Percentiles rank a stretch among this genome's conserved stretches.
Evolutionary conservation across 257 asterid species (phyloP).

Genomic region (Solanum habrochaites): DNA sequence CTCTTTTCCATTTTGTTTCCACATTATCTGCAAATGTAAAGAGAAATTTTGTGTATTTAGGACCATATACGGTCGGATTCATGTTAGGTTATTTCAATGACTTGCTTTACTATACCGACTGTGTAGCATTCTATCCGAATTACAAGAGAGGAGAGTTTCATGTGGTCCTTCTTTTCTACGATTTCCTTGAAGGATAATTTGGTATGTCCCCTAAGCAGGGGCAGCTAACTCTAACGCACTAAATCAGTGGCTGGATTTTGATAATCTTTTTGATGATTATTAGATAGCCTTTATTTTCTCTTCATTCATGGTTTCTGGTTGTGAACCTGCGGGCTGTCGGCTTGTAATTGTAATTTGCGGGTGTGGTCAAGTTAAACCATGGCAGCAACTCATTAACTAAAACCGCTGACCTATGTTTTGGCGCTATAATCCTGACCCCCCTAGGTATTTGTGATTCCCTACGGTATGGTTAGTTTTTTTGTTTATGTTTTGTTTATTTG

Average conservation of each 20-base stretch:
- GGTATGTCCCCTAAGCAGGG: neutral
- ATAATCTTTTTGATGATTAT: neutral
- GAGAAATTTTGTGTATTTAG: constrained; percentile 17
- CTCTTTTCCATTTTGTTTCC: constrained; percentile 22
- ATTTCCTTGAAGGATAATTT: neutral
- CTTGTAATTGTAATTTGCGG: neutral
- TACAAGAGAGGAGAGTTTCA: too few species aligned
- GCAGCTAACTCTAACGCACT: too few species aligned
- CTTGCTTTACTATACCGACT: neutral
- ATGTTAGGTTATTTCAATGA: neutral
- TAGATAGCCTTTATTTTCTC: neutral
- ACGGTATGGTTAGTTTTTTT: too few species aligned
- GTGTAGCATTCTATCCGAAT: neutral
- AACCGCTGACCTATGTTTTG: too few species aligned
- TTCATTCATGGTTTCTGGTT: neutral
- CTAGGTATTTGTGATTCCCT: too few species aligned
- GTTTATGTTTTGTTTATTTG: too few species aligned
- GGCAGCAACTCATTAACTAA: neutral
- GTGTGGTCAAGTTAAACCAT: neutral
- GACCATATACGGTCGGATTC: constrained; percentile 6
- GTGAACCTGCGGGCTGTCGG: neutral
- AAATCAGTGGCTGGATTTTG: neutral
- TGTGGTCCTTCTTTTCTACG: neutral
- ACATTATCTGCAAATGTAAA: constrained; percentile 36
- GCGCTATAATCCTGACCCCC: too few species aligned